These are phyloP conservation scores for Trichoderma asperellum DNA, from an alignment of 2,329 filamentous ascomycete genomes.

Conservation along the genomic window DNA sequence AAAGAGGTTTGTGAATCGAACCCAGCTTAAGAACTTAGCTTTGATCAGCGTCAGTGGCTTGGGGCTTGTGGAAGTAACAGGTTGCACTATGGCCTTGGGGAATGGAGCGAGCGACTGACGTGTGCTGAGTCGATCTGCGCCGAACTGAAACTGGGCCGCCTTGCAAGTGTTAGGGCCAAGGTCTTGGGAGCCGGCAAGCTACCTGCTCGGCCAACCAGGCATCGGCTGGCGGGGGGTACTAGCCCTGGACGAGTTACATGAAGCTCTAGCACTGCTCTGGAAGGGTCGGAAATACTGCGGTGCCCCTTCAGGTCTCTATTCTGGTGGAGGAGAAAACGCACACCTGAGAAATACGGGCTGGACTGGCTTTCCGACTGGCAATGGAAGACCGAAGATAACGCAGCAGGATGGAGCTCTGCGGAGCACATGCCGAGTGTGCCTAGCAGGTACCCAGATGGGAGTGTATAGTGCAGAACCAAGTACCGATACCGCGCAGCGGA, in stretches of 20 bases:
- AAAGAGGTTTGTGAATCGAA: slow-evolving; percentile 9
- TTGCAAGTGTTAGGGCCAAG: slow-evolving; percentile 24
- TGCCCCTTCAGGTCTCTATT: background rate
- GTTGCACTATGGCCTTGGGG: slow-evolving; percentile 29
- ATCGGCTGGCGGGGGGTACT: background rate
- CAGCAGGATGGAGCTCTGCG: slow-evolving; percentile 22
- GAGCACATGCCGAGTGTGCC: slow-evolving; percentile 6
- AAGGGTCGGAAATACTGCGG: slow-evolving; percentile 26
- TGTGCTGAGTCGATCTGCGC: slow-evolving; percentile 29
- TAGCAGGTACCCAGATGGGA: background rate
- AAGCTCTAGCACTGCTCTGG: slow-evolving; percentile 7
- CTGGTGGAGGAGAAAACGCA: slow-evolving; percentile 2
- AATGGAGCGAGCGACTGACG: slow-evolving; percentile 31
- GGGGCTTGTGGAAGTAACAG: slow-evolving; percentile 36
- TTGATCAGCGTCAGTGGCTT: slow-evolving; percentile 41
- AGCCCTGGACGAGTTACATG: slow-evolving; percentile 5
- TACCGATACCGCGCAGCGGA: background rate
- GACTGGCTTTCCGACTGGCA: slow-evolving; percentile 8
- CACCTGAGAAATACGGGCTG: slow-evolving; percentile 16
- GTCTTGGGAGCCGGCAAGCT: slow-evolving; percentile 16
- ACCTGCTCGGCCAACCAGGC: background rate
- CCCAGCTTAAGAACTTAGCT: slow-evolving; percentile 33
- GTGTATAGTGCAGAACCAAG: background rate
- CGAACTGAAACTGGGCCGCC: slow-evolving; percentile 22
- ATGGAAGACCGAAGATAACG: slow-evolving; percentile 22